Conservation (phyloP, 192 early-diverging fungal genomes). For the Spinellus fusiger region DNA sequence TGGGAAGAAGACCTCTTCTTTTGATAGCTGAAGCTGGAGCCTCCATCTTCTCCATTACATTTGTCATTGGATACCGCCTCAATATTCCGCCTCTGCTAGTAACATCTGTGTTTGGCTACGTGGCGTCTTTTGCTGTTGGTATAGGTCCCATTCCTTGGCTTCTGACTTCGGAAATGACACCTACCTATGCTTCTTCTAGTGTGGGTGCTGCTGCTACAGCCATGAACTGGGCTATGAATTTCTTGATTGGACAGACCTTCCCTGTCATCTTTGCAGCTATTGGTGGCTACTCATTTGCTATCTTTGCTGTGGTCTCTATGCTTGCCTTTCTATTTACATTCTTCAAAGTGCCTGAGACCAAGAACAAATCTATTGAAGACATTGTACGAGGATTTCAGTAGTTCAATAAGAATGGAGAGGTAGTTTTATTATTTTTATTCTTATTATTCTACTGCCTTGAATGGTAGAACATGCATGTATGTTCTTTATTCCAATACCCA, state of each 20-base stretch:
- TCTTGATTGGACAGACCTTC: slow-evolving; percentile 40
- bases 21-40: slow-evolving; percentile 58
- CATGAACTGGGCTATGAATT: slow-evolving; percentile 63
- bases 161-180: slow-evolving; percentile 69
- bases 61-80: slow-evolving; percentile 57
- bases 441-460: too few relatives aligned
- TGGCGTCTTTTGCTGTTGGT: slow-evolving; percentile 73
- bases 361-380: slow-evolving; percentile 52
- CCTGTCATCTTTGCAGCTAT: slow-evolving; percentile 17
- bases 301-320: slow-evolving; percentile 2
- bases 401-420: too few relatives aligned
- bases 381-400: too few relatives aligned
- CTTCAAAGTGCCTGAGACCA: slow-evolving; percentile 46
- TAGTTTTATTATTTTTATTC: too few relatives aligned
- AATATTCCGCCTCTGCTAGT: slow-evolving; percentile 51
- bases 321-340: slow-evolving; percentile 35
- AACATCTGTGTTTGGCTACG: slow-evolving; percentile 68
- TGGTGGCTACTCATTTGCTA: neutral
- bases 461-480: too few relatives aligned
- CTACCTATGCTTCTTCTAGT: slow-evolving; percentile 66
- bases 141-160: slow-evolving; percentile 81
- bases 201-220: slow-evolving; percentile 66
- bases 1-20: slow-evolving; percentile 63
- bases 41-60: slow-evolving; percentile 51
- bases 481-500: too few relatives aligned